A percentile compares a stretch with the other conserved stretches of the same genome.
Conservation (phyloP, 495 filamentous ascomycete species). For the Cercophora sp. region DNA sequence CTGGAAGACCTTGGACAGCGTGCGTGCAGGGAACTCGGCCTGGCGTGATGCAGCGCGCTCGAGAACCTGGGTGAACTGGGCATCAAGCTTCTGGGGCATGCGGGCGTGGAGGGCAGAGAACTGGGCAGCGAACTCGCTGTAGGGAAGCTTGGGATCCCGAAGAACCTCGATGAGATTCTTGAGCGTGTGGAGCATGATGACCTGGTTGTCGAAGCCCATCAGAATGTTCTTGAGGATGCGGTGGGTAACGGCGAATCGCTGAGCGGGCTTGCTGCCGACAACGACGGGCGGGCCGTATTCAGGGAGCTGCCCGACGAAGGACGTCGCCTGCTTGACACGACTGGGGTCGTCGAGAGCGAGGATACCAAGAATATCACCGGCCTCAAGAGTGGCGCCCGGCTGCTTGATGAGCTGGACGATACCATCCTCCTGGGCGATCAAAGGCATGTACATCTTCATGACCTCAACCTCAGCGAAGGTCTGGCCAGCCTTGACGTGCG, state of each 20-base stretch:
- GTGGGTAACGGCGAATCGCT: conserved; percentile 73
- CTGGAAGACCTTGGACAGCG: conserved; percentile 72
- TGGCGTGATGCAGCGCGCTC: conserved; percentile 73
- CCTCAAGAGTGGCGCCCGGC: conserved; percentile 94
- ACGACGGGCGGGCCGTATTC: conserved; percentile 81
- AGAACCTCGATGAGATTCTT: conserved; percentile 89
- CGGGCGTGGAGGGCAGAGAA: conserved; percentile 91
- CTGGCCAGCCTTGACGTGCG: conserved; percentile 90
- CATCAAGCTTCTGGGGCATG: conserved; percentile 90
- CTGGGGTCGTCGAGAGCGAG: conserved; percentile 93
- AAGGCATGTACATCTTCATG: conserved; percentile 99
- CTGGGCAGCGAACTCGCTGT: conserved; percentile 93
- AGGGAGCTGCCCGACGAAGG: conserved; percentile 91
- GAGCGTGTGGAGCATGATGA: conserved; percentile 85
- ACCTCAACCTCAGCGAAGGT: conserved; percentile 97
- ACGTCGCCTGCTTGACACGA: conserved; percentile 92
- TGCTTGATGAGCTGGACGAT: conserved; percentile 98
- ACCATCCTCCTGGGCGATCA: conserved; percentile 94
- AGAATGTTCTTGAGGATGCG: conserved; percentile 85
- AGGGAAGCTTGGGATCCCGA: conserved; percentile 84
- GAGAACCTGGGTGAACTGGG: conserved; percentile 73
- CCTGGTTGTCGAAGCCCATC: conserved; percentile 92
- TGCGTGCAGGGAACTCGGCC: conserved; percentile 88
- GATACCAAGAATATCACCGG: conserved; percentile 98
- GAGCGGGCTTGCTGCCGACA: conserved; percentile 86